phyloP scores from a whole-genome alignment of 257 asterid species.

The Cynanchum wilfordii region DNA sequence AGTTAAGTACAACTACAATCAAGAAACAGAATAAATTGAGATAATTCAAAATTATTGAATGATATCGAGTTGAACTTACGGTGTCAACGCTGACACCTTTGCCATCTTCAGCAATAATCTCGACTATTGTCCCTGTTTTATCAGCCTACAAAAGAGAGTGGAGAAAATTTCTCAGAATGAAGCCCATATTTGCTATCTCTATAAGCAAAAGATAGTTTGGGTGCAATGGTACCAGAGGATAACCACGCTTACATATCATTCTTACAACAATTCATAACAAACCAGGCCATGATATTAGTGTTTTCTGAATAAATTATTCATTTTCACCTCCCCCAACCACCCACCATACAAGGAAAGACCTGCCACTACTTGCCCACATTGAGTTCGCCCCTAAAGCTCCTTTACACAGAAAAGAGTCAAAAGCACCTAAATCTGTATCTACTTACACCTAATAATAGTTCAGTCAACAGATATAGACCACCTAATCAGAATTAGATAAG shows the following conservation, averaged over 20 bases:
- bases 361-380: neutral
- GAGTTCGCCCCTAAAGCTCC: neutral
- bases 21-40: neutral
- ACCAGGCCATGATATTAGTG: neutral
- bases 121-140: slow-evolving; percentile 66
- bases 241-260: neutral
- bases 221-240: neutral
- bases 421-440: neutral
- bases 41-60: neutral
- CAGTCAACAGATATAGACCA: neutral
- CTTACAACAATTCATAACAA: neutral
- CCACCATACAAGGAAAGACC: neutral
- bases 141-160: slow-evolving; percentile 49
- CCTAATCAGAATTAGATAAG: neutral
- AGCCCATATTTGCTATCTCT: neutral
- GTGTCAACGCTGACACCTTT: slow-evolving; percentile 75
- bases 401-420: neutral
- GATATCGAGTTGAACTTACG: slow-evolving; percentile 38
- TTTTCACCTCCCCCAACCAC: no score
- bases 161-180: neutral
- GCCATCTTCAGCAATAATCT: slow-evolving; percentile 65
- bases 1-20: slow-evolving; percentile 4
- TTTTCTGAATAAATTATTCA: neutral
- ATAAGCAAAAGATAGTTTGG: neutral
- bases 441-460: neutral